Evolutionary conservation across 164 flowering plant species (phyloP), one percentile per base, ranked within the genome.

Genomic region (Amborella trichopoda): DNA sequence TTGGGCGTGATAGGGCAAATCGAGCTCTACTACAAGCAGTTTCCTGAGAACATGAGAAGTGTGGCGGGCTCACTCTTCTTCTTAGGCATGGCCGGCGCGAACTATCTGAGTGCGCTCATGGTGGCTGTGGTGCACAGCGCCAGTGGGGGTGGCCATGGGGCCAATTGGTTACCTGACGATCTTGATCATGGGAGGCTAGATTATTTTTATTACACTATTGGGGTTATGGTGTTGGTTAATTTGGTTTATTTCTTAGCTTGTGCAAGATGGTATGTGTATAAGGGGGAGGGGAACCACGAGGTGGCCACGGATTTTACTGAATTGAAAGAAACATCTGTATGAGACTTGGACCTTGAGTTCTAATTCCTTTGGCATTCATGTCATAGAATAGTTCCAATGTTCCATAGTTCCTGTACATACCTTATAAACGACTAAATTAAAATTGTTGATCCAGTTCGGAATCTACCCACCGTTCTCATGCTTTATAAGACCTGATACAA

Each of bases 21-120:
- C 1, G 94, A 88, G 60, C 78, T 83, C 32, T 81, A 65, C 66
- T 72, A 88, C 70, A 69, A 64, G 50, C 69, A 88, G 56, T 77
- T 81, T 28, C 96, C 94, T 0, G 96, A 88, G 28, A 67, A 74
- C 50, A 77, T 83, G 93, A 59, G 60, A 23, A 88, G 84, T 48
- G 33, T 78, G 6, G 84, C 73, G 0, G 83, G 75, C 30, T 59
- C 97, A 1, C 49, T 88, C 1, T 52, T 78, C 20, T 70, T 54
- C 10, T 59, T 63, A 10, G 65, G 78, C 4, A 24, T 66, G n/a
- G 88, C 70, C 0, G 70, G 67, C 8, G 68, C 89, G 0, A 81
- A 48, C 51, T 84, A 84, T 46, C 18, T 83, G 16, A 81, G 82
- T 60, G 67, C 60, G 18, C 2, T 69, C 2, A 0, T 80, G 19